Conservation (phyloP, 164 flowering plant genomes). For the Annona squamosa region DNA sequence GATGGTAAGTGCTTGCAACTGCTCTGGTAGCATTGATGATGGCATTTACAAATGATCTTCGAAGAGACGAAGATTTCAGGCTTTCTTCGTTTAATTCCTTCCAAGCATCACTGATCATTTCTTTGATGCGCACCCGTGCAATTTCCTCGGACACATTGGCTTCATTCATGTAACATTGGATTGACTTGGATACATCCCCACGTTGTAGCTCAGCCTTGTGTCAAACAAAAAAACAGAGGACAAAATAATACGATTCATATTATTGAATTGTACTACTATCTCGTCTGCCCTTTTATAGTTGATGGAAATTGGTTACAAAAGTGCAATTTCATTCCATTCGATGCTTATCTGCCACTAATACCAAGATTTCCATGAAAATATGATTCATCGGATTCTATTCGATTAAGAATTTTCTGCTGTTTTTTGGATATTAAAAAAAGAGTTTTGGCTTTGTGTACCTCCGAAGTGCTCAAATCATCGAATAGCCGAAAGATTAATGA, state of each 20-base stretch:
- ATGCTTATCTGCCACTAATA: neutral
- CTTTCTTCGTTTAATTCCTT: conserved; percentile 9
- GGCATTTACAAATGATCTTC: neutral
- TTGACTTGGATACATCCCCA: conserved; percentile 14
- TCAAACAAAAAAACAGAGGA: no score
- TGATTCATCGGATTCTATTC: neutral
- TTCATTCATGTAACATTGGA: conserved; percentile 24
- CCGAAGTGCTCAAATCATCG: conserved; percentile 5
- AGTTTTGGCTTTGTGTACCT: neutral
- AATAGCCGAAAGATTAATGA: conserved; percentile 7
- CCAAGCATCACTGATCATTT: conserved; percentile 16
- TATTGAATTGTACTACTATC: neutral
- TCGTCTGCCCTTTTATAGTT: neutral
- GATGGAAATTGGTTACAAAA: neutral
- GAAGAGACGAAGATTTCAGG: neutral
- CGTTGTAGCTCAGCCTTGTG: conserved; percentile 17
- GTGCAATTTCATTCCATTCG: neutral
- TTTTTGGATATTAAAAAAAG: neutral
- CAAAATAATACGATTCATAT: no score
- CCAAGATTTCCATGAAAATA: neutral
- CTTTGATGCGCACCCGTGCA: conserved; percentile 10
- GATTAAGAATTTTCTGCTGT: neutral
- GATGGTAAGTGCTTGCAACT: conserved; percentile 6
- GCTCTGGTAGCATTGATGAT: conserved; percentile 1
- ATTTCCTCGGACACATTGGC: conserved; percentile 17